These are phyloP conservation scores for Mycena capillaripes DNA, from an alignment of 768 basidiomycete genomes.

Conservation along the genomic window DNA sequence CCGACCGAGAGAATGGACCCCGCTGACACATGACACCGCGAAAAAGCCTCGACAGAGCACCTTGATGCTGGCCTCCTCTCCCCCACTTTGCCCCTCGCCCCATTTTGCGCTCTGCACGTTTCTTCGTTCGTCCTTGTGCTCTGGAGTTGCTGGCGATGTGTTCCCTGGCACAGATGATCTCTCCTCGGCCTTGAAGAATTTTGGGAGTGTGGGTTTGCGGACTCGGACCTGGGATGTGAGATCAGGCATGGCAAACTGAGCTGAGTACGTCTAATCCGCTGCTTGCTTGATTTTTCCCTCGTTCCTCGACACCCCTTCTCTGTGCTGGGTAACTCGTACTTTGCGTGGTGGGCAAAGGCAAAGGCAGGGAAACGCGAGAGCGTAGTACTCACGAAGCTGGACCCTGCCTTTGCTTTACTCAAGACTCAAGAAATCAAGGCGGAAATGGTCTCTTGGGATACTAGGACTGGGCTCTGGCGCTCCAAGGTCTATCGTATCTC, in stretches of 20 bases:
- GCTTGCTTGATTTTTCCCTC: background rate
- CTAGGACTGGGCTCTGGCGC: background rate
- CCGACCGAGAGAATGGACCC: no score
- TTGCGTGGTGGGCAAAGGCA: background rate
- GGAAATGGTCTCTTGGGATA: background rate
- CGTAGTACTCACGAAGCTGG: constrained; percentile 25
- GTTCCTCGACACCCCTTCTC: background rate
- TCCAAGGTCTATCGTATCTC: background rate
- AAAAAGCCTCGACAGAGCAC: background rate
- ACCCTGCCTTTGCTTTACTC: constrained; percentile 2
- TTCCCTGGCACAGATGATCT: no score
- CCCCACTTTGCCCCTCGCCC: no score
- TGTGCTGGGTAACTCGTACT: background rate
- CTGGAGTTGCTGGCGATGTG: background rate
- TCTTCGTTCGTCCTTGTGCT: background rate
- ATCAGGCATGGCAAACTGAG: no score
- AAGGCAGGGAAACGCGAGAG: constrained; percentile 24
- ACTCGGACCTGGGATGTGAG: no score
- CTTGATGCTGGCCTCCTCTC: background rate
- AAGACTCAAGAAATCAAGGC: background rate
- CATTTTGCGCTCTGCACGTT: background rate
- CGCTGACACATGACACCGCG: no score
- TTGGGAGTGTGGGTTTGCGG: no score
- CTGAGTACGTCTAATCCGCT: no score
- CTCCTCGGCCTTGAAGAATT: no score